Evolutionary conservation across 2,329 filamentous ascomycete genomes (phyloP).

Genomic region (Podosphaera xanthii): DNA sequence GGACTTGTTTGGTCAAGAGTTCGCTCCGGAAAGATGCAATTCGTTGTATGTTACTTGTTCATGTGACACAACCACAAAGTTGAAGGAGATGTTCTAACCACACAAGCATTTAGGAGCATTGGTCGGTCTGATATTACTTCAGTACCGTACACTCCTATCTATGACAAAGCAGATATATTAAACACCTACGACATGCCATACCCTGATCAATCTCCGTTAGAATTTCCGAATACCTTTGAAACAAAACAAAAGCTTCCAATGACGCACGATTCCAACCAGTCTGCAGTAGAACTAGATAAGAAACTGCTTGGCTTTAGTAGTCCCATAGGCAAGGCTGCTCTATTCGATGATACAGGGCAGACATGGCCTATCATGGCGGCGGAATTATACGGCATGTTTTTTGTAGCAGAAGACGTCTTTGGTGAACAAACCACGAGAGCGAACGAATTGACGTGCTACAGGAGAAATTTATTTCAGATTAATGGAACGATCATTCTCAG

Average conservation of each 20-base stretch:
- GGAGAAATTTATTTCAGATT: slow-evolving; percentile 85
- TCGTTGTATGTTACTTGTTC: slow-evolving; percentile 10
- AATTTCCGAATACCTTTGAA: slow-evolving; percentile 18
- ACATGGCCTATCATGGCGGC: slow-evolving; percentile 45
- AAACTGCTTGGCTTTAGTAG: slow-evolving; percentile 56
- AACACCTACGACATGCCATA: slow-evolving; percentile 45
- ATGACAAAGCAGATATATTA: slow-evolving; percentile 37
- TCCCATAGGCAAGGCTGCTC: slow-evolving; percentile 32
- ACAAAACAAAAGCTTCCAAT: slow-evolving; percentile 8
- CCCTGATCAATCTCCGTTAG: slow-evolving; percentile 27
- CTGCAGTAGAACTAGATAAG: slow-evolving; percentile 30
- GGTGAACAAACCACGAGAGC: slow-evolving; percentile 28
- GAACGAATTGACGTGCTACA: slow-evolving; percentile 79
- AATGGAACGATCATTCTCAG: slow-evolving; percentile 69
- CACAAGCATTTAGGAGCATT: neutral
- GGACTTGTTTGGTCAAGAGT: slow-evolving; percentile 13
- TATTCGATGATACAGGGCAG: slow-evolving; percentile 43
- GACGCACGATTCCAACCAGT: slow-evolving; percentile 2
- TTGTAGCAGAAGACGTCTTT: slow-evolving; percentile 64
- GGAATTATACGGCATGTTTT: slow-evolving; percentile 75
- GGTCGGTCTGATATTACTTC: slow-evolving; percentile 16
- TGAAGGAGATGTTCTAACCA: neutral
- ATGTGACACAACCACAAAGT: neutral
- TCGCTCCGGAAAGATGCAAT: slow-evolving; percentile 12
- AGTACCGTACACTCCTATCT: slow-evolving; percentile 30